phyloP scores from a whole-genome alignment of 1,284 basidiomycete species.

The Exobasidium rhododendri region DNA sequence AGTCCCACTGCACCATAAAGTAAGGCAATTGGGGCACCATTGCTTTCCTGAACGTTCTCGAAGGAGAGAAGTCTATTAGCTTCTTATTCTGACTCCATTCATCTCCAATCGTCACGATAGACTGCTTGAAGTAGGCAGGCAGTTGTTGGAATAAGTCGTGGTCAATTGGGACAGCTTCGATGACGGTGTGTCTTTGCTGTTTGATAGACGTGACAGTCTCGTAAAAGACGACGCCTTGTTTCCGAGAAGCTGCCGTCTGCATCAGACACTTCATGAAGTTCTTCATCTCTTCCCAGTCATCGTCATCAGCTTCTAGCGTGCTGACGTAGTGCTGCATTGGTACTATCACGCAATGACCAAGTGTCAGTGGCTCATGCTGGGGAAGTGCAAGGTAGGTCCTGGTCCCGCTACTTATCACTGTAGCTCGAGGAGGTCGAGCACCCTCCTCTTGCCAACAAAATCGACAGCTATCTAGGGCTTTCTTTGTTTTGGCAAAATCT shows the following conservation, averaged over 20 bases:
- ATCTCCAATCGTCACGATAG: slow-evolving; percentile 80
- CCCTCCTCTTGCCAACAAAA: slow-evolving; percentile 56
- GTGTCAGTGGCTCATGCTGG: slow-evolving; percentile 74
- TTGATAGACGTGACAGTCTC: slow-evolving; percentile 84
- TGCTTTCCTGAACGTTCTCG: slow-evolving; percentile 33
- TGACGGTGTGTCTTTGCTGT: slow-evolving; percentile 82
- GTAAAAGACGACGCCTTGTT: slow-evolving; percentile 86
- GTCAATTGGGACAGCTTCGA: slow-evolving; percentile 84
- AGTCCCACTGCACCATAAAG: slow-evolving; percentile 97
- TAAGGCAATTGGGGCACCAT: slow-evolving; percentile 95
- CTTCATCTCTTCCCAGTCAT: slow-evolving; percentile 74
- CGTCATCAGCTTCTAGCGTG: slow-evolving; percentile 90
- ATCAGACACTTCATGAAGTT: slow-evolving; percentile 99
- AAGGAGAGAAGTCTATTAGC: slow-evolving; percentile 80
- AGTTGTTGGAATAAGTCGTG: slow-evolving; percentile 77
- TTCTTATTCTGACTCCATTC: slow-evolving; percentile 99
- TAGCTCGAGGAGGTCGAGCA: slow-evolving; percentile 70
- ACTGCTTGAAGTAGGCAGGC: slow-evolving; percentile 92
- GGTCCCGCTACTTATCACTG: slow-evolving; percentile 84
- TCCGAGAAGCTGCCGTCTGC: slow-evolving; percentile 77
- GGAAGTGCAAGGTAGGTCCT: slow-evolving; percentile 85
- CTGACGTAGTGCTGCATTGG: slow-evolving; percentile 83
- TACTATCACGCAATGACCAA: slow-evolving; percentile 89
- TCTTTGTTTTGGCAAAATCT: slow-evolving; percentile 94
- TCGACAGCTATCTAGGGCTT: slow-evolving; percentile 78